A percentile compares a stretch with the other conserved stretches of the same genome.
Conservation (phyloP, 768 basidiomycete species). For the Pleurotus giganteus region DNA sequence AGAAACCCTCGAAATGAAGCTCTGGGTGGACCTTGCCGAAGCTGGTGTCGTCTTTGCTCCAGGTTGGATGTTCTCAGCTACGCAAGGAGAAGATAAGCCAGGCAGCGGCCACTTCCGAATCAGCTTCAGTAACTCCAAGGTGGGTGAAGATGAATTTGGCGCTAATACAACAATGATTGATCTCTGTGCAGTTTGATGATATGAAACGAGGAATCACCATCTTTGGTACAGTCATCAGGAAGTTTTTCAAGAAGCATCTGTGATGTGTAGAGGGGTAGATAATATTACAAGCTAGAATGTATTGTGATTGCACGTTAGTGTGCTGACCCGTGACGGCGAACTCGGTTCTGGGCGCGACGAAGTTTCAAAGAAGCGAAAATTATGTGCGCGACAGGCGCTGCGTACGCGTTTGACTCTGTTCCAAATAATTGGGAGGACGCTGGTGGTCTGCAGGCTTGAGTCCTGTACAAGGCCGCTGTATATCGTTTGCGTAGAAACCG, state of each 20-base stretch:
- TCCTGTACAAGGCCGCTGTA: no score
- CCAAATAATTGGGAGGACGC: not conserved
- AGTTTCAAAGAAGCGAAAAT: no score
- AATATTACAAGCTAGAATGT: no score
- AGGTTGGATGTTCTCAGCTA: conserved; percentile 47
- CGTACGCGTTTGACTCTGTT: no score
- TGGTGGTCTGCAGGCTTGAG: not conserved
- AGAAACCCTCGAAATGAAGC: conserved; percentile 46
- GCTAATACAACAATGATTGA: not conserved
- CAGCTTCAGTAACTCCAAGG: conserved; percentile 54
- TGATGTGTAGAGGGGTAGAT: not conserved
- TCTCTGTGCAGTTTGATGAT: conserved; percentile 26
- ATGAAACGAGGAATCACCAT: conserved; percentile 48
- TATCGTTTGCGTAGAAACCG: not conserved
- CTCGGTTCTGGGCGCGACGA: not conserved
- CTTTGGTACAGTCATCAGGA: conserved; percentile 39
- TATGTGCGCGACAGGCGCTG: no score
- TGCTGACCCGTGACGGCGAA: not conserved
- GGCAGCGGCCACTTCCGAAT: conserved; percentile 53
- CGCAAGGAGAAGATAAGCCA: conserved; percentile 15
- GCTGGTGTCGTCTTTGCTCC: conserved; percentile 64
- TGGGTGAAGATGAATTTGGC: conserved; percentile 21
- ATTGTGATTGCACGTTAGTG: no score
- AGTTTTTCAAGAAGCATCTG: conserved; percentile 33
- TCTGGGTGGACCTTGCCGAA: conserved; percentile 62